Conservation (phyloP, 768 basidiomycete genomes). For the Lactarius hengduanensis region DNA sequence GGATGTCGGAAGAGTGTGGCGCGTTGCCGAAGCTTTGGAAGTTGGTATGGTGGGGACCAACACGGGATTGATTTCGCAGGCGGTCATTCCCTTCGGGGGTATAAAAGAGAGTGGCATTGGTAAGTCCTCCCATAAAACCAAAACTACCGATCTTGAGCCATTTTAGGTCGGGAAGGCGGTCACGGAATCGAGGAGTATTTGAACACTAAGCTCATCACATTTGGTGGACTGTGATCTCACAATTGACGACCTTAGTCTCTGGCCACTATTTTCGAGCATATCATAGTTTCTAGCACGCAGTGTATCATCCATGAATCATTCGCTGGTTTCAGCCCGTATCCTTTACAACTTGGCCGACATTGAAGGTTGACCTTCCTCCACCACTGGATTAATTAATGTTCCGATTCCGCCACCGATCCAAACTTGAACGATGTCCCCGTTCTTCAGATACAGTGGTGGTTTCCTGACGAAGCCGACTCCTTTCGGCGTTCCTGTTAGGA, state of each 20-base stretch:
- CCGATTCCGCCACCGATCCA: constrained; percentile 76
- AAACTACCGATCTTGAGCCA: constrained; percentile 6
- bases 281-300: background rate
- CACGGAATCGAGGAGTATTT: constrained; percentile 91
- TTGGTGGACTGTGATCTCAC: constrained; percentile 58
- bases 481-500: constrained; percentile 80
- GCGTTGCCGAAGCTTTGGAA: constrained; percentile 92
- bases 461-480: constrained; percentile 79
- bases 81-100: constrained; percentile 84
- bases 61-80: constrained; percentile 76
- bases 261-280: background rate
- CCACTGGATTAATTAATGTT: constrained; percentile 73
- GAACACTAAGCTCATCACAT: constrained; percentile 76
- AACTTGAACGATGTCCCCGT: constrained; percentile 69
- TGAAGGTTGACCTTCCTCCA: constrained; percentile 53
- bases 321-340: background rate
- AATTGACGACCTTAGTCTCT: background rate
- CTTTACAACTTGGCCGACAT: constrained; percentile 43
- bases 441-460: constrained; percentile 65
- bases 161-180: constrained; percentile 73
- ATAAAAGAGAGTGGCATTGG: constrained; percentile 84
- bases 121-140: constrained; percentile 34
- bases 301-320: background rate
- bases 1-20: constrained; percentile 88
- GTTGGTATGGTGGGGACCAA: constrained; percentile 92